These are phyloP conservation scores for Botryosphaeria dothidea DNA, from an alignment of 2,329 filamentous ascomycete species.

Conservation along the genomic window DNA sequence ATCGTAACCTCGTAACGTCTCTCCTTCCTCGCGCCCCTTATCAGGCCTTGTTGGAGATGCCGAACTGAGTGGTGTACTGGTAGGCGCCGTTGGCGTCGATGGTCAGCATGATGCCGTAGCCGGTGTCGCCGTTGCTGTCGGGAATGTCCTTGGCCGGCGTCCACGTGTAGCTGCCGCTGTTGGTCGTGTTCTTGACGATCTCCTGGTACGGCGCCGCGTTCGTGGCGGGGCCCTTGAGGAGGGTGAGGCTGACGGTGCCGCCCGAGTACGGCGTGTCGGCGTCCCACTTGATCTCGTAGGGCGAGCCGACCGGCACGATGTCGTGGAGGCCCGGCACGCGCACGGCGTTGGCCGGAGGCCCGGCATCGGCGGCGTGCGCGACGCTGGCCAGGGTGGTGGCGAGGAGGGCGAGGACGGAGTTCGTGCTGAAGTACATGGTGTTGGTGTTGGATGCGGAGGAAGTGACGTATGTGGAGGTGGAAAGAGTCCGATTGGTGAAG, in stretches of 20 bases:
- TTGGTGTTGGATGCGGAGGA: not conserved
- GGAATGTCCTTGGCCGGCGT: constrained; percentile 52
- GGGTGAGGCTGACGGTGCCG: constrained; percentile 56
- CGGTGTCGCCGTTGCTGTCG: constrained; percentile 43
- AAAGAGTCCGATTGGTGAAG: no score
- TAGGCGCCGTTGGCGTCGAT: constrained; percentile 60
- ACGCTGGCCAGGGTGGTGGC: constrained; percentile 54
- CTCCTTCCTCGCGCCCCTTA: constrained; percentile 23
- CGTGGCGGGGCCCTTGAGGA: constrained; percentile 59
- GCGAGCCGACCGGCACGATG: constrained; percentile 55
- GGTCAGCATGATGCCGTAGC: constrained; percentile 64
- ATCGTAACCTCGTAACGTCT: no score
- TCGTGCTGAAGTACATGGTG: constrained; percentile 37
- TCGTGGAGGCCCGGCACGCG: constrained; percentile 42
- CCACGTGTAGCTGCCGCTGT: constrained; percentile 59
- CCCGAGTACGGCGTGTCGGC: constrained; percentile 39
- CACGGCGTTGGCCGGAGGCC: constrained; percentile 56
- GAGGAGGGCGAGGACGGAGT: constrained; percentile 51
- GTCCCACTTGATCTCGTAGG: constrained; percentile 61
- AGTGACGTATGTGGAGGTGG: no score
- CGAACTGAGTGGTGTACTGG: constrained; percentile 64
- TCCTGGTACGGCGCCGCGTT: constrained; percentile 55
- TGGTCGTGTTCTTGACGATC: constrained; percentile 52
- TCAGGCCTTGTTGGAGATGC: constrained; percentile 48
- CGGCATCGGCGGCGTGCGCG: constrained; percentile 31